Conservation (phyloP, 805 yeast species). For the Saturnispora zaruensis region DNA sequence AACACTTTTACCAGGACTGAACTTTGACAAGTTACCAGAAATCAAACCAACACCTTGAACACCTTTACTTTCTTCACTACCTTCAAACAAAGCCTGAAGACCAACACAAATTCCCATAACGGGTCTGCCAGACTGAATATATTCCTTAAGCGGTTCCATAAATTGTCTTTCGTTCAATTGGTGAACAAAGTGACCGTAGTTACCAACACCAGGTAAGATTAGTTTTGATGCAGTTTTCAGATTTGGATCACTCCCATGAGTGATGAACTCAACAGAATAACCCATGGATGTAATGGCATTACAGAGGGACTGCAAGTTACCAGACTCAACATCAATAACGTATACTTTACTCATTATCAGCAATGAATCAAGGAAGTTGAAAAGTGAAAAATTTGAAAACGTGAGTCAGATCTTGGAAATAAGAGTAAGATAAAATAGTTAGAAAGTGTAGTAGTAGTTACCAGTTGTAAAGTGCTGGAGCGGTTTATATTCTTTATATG, state of each 20-base stretch:
- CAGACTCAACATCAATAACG: constrained; percentile 89
- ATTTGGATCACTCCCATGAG: constrained; percentile 45
- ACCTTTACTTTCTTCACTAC: constrained; percentile 66
- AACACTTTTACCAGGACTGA: constrained; percentile 67
- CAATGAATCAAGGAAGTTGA: not conserved
- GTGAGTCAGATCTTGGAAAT: constrained; percentile 2
- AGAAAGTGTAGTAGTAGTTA: not conserved
- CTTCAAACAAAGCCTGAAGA: constrained; percentile 70
- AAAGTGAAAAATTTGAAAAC: not conserved
- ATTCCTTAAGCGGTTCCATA: constrained; percentile 53
- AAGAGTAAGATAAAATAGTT: not conserved
- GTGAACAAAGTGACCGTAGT: constrained; percentile 86
- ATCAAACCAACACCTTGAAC: constrained; percentile 52
- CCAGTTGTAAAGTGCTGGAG: too few species aligned
- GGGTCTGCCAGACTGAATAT: constrained; percentile 70
- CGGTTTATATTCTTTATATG: too few species aligned
- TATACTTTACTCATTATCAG: constrained; percentile 34
- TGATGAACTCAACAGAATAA: constrained; percentile 54
- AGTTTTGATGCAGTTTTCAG: constrained; percentile 43
- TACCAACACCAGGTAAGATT: constrained; percentile 95
- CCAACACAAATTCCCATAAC: constrained; percentile 98
- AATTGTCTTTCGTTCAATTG: constrained; percentile 56
- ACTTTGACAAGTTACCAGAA: constrained; percentile 47
- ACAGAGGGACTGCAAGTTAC: constrained; percentile 79
- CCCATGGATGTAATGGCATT: constrained; percentile 83